phyloP scores from a whole-genome alignment of 768 basidiomycete genomes.

The Clitopilus hobsonii region DNA sequence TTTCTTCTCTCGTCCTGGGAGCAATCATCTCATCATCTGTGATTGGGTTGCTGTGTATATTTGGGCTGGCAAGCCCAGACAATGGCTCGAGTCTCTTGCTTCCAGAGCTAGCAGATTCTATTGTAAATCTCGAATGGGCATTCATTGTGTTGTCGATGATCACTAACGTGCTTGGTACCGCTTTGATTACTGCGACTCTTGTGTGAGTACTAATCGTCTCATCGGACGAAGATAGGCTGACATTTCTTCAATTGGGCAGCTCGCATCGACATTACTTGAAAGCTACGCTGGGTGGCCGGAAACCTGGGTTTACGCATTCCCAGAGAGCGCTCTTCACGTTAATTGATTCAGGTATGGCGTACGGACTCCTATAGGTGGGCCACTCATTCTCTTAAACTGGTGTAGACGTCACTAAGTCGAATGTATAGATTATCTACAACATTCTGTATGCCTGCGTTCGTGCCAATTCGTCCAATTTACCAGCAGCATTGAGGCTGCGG shows the following conservation, averaged over 20 bases:
- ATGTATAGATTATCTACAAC: neutral
- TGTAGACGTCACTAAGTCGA: neutral
- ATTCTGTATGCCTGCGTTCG: neutral
- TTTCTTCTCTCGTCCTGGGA: neutral
- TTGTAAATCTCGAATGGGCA: neutral
- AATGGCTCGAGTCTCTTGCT: neutral
- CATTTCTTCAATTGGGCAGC: neutral
- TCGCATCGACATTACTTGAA: neutral
- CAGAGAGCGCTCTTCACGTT: neutral
- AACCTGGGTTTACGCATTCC: neutral
- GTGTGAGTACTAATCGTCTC: neutral
- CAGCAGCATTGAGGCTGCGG: neutral
- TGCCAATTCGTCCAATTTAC: neutral
- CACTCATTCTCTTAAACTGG: neutral
- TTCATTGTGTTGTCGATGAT: neutral
- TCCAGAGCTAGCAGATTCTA: neutral
- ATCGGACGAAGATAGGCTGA: neutral
- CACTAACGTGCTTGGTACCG: neutral
- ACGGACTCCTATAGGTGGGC: neutral
- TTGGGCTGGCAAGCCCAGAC: neutral
- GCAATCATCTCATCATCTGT: no score
- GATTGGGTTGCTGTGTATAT: neutral
- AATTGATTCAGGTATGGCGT: neutral
- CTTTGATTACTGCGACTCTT: neutral
- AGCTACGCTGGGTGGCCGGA: neutral